Percentiles rank a stretch among this genome's conserved stretches.
Conservation (phyloP, 306 rosid genomes). For the Cicer yamashitae region DNA sequence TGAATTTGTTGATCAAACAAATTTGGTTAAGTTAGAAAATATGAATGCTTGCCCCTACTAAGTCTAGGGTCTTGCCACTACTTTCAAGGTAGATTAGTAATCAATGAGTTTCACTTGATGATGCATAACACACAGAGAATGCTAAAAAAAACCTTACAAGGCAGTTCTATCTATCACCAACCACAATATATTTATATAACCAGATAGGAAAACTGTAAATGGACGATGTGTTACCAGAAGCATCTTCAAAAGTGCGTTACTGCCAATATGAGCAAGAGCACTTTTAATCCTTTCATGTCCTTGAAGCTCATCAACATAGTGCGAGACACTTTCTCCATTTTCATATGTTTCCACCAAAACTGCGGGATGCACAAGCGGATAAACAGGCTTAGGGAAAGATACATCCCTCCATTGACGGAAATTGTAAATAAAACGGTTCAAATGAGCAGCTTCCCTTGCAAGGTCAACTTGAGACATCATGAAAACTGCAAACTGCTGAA, state of each 20-base stretch:
- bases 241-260: slow-evolving; percentile 96
- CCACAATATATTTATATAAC: background rate
- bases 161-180: background rate
- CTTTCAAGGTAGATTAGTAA: background rate
- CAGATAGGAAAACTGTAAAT: slow-evolving; percentile 8
- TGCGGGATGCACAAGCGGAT: slow-evolving; percentile 97
- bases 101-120: background rate
- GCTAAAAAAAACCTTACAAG: background rate
- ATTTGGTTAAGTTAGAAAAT: background rate
- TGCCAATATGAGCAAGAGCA: slow-evolving; percentile 96
- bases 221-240: slow-evolving; percentile 75
- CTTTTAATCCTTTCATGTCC: slow-evolving; percentile 81
- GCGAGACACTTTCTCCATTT: slow-evolving; percentile 88
- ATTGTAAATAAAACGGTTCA: slow-evolving; percentile 94
- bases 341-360: slow-evolving; percentile 97
- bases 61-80: background rate
- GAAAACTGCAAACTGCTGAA: slow-evolving; percentile 95
- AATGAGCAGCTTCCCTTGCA: slow-evolving; percentile 98
- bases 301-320: slow-evolving; percentile 81
- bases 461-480: slow-evolving; percentile 99
- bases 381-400: slow-evolving; percentile 95
- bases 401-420: slow-evolving; percentile 92
- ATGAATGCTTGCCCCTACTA: background rate
- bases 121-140: background rate
- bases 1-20: background rate